Conservation (phyloP, 2,329 filamentous ascomycete species). For the Aspergillus tanneri region DNA sequence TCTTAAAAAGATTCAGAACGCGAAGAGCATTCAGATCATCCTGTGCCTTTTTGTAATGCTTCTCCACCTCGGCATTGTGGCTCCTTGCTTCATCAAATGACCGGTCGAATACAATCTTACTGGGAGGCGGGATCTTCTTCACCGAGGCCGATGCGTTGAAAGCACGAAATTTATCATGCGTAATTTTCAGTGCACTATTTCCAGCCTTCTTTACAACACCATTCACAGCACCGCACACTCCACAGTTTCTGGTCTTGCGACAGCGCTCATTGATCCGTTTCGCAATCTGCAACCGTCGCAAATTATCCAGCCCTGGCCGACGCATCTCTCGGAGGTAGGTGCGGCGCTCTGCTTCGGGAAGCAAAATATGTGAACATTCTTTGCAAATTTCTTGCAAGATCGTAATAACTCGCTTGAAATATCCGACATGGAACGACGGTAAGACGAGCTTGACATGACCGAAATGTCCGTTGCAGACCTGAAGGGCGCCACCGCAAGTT, state of each 20-base stretch:
- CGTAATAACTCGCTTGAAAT: conserved; percentile 87
- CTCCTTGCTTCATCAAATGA: conserved; percentile 80
- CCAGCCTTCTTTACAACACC: conserved; percentile 89
- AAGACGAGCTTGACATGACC: conserved; percentile 87
- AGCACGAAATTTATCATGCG: conserved; percentile 85
- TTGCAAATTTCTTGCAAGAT: conserved; percentile 97
- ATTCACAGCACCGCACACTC: conserved; percentile 77
- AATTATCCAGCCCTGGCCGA: conserved; percentile 78
- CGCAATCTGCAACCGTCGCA: conserved; percentile 76
- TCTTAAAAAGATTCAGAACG: conserved; percentile 87
- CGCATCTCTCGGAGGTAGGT: conserved; percentile 77
- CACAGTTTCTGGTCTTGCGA: conserved; percentile 79
- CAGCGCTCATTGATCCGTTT: conserved; percentile 90
- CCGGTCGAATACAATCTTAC: conserved; percentile 80
- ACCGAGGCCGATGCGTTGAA: conserved; percentile 86
- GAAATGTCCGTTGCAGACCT: conserved; percentile 91
- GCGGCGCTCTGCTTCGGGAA: conserved; percentile 76
- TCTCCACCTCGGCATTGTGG: conserved; percentile 78
- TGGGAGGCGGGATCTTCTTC: conserved; percentile 77
- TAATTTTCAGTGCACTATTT: conserved; percentile 78
- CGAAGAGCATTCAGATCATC: conserved; percentile 90
- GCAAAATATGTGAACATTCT: conserved; percentile 79
- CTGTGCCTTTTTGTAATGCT: conserved; percentile 85
- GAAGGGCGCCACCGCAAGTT: conserved; percentile 78
- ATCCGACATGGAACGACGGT: conserved; percentile 93